phyloP scores from a whole-genome alignment of 2,329 filamentous ascomycete species.

The Westerdykella aurantiaca region DNA sequence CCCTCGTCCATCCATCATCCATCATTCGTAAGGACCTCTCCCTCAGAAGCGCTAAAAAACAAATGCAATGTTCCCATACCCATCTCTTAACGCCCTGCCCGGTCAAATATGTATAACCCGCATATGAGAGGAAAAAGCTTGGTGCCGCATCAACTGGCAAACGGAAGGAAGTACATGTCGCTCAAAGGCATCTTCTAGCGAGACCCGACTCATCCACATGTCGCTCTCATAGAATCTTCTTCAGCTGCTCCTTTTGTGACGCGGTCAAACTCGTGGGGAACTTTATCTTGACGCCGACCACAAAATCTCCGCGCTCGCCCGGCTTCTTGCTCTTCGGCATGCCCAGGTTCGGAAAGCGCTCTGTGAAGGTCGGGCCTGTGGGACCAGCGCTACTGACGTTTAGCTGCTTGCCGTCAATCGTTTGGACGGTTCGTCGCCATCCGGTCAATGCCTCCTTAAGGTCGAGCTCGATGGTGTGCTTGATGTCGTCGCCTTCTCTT shows the following conservation, averaged over 20 bases:
- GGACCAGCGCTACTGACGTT: constrained; percentile 74
- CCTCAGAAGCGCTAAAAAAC: neutral
- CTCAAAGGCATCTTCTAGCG: too few species aligned
- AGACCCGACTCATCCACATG: neutral
- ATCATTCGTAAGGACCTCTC: neutral
- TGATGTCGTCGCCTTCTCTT: constrained; percentile 82
- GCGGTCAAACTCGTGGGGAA: constrained; percentile 75
- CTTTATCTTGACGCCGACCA: constrained; percentile 86
- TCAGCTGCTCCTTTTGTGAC: constrained; percentile 73
- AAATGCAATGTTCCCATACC: neutral
- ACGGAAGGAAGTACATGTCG: too few species aligned
- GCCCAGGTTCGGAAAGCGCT: constrained; percentile 76
- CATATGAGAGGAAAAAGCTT: too few species aligned
- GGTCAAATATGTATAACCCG: too few species aligned
- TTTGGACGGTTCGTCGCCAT: constrained; percentile 85
- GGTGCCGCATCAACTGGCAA: too few species aligned
- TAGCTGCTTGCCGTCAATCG: constrained; percentile 86
- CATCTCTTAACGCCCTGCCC: too few species aligned
- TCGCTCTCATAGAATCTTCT: constrained; percentile 61
- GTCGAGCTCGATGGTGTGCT: constrained; percentile 70
- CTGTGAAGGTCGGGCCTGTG: constrained; percentile 75
- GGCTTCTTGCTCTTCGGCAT: constrained; percentile 95
- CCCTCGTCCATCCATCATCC: neutral
- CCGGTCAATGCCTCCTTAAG: constrained; percentile 93
- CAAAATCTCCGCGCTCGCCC: constrained; percentile 74